Base-by-base conservation (phyloP, 768 basidiomycete genomes). In the Russula griseocarnosa region DNA sequence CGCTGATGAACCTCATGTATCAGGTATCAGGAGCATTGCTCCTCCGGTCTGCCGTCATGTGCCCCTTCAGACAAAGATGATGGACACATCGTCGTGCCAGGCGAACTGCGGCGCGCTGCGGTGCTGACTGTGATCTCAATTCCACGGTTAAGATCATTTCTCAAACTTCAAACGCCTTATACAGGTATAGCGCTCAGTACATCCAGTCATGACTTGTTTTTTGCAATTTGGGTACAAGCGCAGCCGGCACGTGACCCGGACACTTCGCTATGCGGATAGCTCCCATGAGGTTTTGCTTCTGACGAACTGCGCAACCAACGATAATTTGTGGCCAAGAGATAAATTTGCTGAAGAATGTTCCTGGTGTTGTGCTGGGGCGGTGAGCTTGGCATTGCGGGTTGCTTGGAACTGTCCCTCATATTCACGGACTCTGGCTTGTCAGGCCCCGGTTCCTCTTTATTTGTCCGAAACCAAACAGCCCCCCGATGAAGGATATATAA, bases 401-500 rank as follows among this genome's bases (percentile, higher is more conserved):
- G 40, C 34, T 52, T 56, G 59, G 58, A 42, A 49, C 16, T 24
- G 56, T 3, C 44, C 44, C 34, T 32, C 57, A 20, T 42, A 47
- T 46, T n/a, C 58, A 24, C 14, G 28, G 38, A 49, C 51, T 49
- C 52, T 26, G 58, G 34, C 63, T 49, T 16, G 36, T 64, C 47
- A 32, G 5, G 42, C 51, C 30, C 8, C 13, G 42, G 56, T n/a
- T 32, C 42, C 58, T 26, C 40, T 65, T 65, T 65, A 61, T 65
- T 61, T 65, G 63, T 65, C 5, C 63, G 47, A 56, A 58, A 61
- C 63, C 63, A 65, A 65, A 65, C 59, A 65, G 28, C 22, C 6
- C 63, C 63, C 58, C 63, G 62, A 60, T 60, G 59, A 36, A 52
- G 59, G 30, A 51, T 65, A 65, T 65, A 65, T 55, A 65, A 65